A percentile compares a stretch with the other conserved stretches of the same genome.
Evolutionary conservation across 768 basidiomycete species (phyloP).

Genomic region (Boletus sensibilis): DNA sequence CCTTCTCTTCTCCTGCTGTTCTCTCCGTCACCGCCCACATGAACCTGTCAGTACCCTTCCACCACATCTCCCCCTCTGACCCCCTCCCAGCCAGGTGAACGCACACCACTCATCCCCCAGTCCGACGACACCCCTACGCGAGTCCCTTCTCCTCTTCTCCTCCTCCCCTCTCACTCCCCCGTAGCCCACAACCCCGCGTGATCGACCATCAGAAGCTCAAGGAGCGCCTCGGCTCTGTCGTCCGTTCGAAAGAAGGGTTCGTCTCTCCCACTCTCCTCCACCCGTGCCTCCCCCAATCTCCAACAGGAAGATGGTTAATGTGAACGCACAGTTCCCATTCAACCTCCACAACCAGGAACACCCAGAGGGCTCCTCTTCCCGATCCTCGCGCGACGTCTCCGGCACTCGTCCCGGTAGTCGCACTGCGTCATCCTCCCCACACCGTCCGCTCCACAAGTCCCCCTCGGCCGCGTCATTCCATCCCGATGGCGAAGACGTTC

Average conservation of each 20-base stretch:
- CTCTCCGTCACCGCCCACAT: constrained; percentile 21
- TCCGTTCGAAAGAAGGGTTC: constrained; percentile 61
- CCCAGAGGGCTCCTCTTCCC: constrained; percentile 25
- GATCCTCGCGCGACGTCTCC: constrained; percentile 36
- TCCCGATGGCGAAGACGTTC: constrained; percentile 16
- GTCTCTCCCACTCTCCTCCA: constrained; percentile 17
- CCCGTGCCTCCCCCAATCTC: neutral
- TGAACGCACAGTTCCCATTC: constrained; percentile 60
- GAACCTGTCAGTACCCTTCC: constrained; percentile 13
- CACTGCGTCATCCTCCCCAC: constrained; percentile 21
- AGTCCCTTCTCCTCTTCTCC: constrained; percentile 6
- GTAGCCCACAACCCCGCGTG: constrained; percentile 32
- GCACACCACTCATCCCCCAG: constrained; percentile 30
- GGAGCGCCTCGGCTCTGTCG: constrained; percentile 52
- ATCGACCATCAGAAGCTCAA: constrained; percentile 51
- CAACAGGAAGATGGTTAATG: constrained; percentile 68
- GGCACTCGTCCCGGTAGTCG: constrained; percentile 26
- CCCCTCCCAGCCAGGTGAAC: constrained; percentile 18
- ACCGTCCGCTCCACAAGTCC: constrained; percentile 20
- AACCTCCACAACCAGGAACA: constrained; percentile 40
- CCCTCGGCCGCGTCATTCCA: constrained; percentile 24
- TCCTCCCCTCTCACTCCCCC: neutral
- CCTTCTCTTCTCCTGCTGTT: constrained; percentile 31
- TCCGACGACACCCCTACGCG: constrained; percentile 26
- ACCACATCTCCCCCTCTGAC: neutral